Base-by-base conservation (phyloP, 1,284 basidiomycete species). In the Ustilago esculenta region DNA sequence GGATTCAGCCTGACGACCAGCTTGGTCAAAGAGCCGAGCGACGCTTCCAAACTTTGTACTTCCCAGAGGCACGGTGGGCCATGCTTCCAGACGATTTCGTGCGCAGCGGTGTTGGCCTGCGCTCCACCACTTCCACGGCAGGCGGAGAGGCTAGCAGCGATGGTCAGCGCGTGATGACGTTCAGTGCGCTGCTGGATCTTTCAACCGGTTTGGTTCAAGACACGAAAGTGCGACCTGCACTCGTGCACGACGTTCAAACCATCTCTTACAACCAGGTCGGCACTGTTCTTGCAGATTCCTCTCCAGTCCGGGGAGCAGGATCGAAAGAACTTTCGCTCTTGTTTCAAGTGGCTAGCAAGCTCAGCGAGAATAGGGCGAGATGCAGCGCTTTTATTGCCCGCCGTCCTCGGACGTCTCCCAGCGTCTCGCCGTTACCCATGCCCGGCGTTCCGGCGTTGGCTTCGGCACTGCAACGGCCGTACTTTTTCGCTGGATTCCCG, bases 1-100 rank as follows among this genome's bases (percentile, higher is more conserved):
- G 89, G 55, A 84, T 99, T n/a, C 88, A 88, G 15, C 89, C 89
- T 0, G 42, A 87, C 89, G 0, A 76, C 84, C 1, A 95, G 92
- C 36, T 80, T 25, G 72, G 69, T 4, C 32, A 50, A 29, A 45
- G 51, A 8, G 79, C 80, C 0, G 39, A 57, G n/a, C 55, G 72
- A 5, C 59, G 66, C 9, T 67, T 65, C 39, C 36, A 40, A 20
- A 75, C 68, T 21, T 43, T 80, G 39, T 81, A 81, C 61, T 72
- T 77, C 6, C 71, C 73, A 0, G 73, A 80, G 27, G 56, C 44
- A 2, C 42, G 55, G 4, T 74, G 57, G 58, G 71, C 80, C 1
- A 67, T 81, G 81, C 85, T 91, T 42, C 83, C 86, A 0, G 87
- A 92, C 56, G 43, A 63, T 2, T n/a, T 85, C 14, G 66, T 76